Evolutionary conservation across 2,329 filamentous ascomycete genomes (phyloP), one percentile per base, ranked within the genome.

Genomic region (Peltaster fructicola): DNA sequence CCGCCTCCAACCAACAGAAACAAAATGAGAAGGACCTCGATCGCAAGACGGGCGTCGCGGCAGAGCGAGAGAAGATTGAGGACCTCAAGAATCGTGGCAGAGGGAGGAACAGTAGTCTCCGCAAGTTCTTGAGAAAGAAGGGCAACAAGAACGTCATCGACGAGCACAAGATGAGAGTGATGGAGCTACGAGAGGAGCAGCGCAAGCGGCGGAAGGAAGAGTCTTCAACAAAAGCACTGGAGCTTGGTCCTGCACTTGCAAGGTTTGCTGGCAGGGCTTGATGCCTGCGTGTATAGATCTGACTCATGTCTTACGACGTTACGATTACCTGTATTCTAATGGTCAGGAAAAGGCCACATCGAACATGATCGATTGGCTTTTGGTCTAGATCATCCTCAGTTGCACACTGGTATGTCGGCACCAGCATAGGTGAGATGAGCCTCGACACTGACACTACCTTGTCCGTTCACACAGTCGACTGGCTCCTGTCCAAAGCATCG

Each of bases 81-180:
- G 61, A 64, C 39, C 41, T 73, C 39, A 71, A 68, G 53, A 88
- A 93, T 48, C 66, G 75, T 27, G 81, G 79, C 10, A 63, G 85
- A 30, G 88, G 88, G 27, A 81, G 84, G 63, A 98, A 91, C 47
- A 82, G 76, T 39, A 78, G 78, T 30, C 55, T 95, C 35, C 73
- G 81, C 45, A 82, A 84, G 50, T 84, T 90, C 48, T 53, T 95
- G 44, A 63, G 88, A 37, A 95, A 95, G 69, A 84, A 88, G 57
- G 73, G 80, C 22, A 74, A 75, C 44, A 80, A 76, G 63, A 95
- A 95, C 50, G 69, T 98, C 30, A 82, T 98, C 49, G 88, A 98
- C 58, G 88, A 93, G 63, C 84, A 85, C 65, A 73, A 78, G 46
- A 54, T 92, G 51, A 73, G 74, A 47, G 74, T 84, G 23, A 79